Evolutionary conservation across 495 filamentous ascomycete genomes (phyloP).

Genomic region (Tuber melanosporum): DNA sequence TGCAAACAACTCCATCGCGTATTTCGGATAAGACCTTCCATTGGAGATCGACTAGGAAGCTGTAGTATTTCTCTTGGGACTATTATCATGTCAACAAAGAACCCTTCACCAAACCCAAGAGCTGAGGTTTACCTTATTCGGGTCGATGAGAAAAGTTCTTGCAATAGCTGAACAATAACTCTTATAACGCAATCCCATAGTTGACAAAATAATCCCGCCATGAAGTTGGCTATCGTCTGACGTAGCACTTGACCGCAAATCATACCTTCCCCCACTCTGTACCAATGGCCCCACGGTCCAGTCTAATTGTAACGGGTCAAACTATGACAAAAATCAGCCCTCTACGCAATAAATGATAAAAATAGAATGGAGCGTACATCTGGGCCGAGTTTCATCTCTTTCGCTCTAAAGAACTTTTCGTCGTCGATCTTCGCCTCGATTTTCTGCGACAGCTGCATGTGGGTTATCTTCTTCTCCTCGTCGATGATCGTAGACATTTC

Average conservation of each 20-base stretch:
- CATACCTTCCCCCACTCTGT: slow-evolving; percentile 92
- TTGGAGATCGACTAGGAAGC: slow-evolving; percentile 77
- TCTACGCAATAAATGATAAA: slow-evolving; percentile 9
- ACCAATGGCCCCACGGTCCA: slow-evolving; percentile 88
- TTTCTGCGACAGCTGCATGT: slow-evolving; percentile 72
- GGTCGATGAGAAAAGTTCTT: slow-evolving; percentile 91
- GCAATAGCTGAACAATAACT: slow-evolving; percentile 86
- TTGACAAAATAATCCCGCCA: slow-evolving; percentile 82
- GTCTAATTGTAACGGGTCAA: slow-evolving; percentile 86
- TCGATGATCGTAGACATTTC: slow-evolving; percentile 95
- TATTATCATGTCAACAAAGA: slow-evolving; percentile 9
- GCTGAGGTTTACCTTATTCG: slow-evolving; percentile 58
- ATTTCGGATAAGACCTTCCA: slow-evolving; percentile 82
- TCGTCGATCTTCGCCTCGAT: slow-evolving; percentile 89
- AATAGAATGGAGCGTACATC: slow-evolving; percentile 45
- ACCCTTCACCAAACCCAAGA: background rate
- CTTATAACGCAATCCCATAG: slow-evolving; percentile 87
- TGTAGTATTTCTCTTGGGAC: slow-evolving; percentile 87
- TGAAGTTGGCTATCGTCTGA: slow-evolving; percentile 81
- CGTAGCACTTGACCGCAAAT: slow-evolving; percentile 67
- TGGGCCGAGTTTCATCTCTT: slow-evolving; percentile 66
- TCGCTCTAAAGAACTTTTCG: slow-evolving; percentile 79
- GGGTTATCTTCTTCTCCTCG: slow-evolving; percentile 90
- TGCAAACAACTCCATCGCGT: slow-evolving; percentile 75
- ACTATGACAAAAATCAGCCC: slow-evolving; percentile 42